phyloP scores from a whole-genome alignment of 768 basidiomycete species.

The Macrolepiota fuliginosa region DNA sequence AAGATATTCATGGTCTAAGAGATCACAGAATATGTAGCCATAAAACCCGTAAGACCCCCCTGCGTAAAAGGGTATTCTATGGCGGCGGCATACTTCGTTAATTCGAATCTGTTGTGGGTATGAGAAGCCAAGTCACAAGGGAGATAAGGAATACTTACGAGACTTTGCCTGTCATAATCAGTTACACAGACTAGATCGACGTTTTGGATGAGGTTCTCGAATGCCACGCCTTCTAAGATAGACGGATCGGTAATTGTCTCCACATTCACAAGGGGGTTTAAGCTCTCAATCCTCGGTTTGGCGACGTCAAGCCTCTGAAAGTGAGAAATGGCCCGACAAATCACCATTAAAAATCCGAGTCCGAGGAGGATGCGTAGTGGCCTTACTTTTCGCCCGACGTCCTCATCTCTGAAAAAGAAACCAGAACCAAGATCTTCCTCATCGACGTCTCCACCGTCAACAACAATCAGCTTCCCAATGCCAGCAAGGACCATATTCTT shows the following conservation, averaged over 20 bases:
- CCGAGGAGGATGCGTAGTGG: constrained; percentile 16
- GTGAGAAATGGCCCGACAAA: constrained; percentile 30
- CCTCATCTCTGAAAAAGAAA: constrained; percentile 92
- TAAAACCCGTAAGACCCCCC: constrained; percentile 88
- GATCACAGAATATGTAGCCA: constrained; percentile 94
- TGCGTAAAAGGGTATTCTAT: constrained; percentile 82
- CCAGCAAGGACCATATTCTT: constrained; percentile 98
- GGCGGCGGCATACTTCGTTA: constrained; percentile 76
- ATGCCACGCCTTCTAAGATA: constrained; percentile 45
- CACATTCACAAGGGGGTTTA: constrained; percentile 90
- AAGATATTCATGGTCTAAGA: constrained; percentile 84
- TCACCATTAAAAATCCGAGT: constrained; percentile 36
- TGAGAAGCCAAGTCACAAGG: constrained; percentile 12
- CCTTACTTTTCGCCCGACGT: constrained; percentile 85
- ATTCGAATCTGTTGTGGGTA: constrained; percentile 56
- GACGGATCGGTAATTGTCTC: constrained; percentile 57
- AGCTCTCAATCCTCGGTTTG: constrained; percentile 76
- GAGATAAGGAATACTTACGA: constrained; percentile 51
- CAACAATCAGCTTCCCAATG: constrained; percentile 84
- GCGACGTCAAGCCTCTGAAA: constrained; percentile 83
- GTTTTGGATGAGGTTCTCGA: constrained; percentile 56
- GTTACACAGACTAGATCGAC: constrained; percentile 89
- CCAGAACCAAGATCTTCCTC: constrained; percentile 90
- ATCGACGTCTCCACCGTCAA: constrained; percentile 72
- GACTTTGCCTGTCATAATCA: constrained; percentile 64